phyloP scores from a whole-genome alignment of 2,329 filamentous ascomycete genomes.

The Myotisia sp. region DNA sequence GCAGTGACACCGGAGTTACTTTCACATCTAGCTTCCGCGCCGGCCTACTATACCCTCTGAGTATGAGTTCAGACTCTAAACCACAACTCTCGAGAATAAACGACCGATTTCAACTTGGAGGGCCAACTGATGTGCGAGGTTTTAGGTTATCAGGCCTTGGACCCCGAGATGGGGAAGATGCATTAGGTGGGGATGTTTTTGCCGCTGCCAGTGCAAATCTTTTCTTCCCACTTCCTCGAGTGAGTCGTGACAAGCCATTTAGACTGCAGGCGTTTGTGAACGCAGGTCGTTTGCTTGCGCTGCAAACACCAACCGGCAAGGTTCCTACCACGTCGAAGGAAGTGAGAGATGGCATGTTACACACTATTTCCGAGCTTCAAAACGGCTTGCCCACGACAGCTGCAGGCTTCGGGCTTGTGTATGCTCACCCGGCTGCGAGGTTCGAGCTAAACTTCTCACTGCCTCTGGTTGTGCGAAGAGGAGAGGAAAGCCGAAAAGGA shows the following conservation, averaged over 20 bases:
- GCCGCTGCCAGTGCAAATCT: conserved; percentile 78
- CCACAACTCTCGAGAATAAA: conserved; percentile 66
- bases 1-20: conserved; percentile 60
- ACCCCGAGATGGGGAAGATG: conserved; percentile 70
- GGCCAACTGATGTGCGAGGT: conserved; percentile 84
- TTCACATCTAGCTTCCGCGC: conserved; percentile 69
- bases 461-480: conserved; percentile 64
- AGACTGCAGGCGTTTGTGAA: conserved; percentile 86
- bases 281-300: conserved; percentile 66
- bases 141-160: conserved; percentile 84
- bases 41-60: conserved; percentile 70
- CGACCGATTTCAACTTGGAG: conserved; percentile 88
- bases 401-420: conserved; percentile 80
- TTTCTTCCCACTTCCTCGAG: conserved; percentile 67
- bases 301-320: conserved; percentile 43
- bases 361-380: conserved; percentile 54
- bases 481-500: conserved; percentile 81
- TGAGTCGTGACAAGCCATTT: conserved; percentile 69
- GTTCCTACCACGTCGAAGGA: conserved; percentile 37
- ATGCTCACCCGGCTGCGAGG: conserved; percentile 80
- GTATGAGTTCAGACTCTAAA: conserved; percentile 41
- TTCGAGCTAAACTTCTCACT: conserved; percentile 95
- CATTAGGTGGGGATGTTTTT: conserved; percentile 82
- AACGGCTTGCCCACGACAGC: conserved; percentile 71
- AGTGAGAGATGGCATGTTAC: conserved; percentile 31